Evolutionary conservation across 2,329 filamentous ascomycete genomes (phyloP), one percentile per base, ranked within the genome.

Genomic region (Aspergillus carbonarius): DNA sequence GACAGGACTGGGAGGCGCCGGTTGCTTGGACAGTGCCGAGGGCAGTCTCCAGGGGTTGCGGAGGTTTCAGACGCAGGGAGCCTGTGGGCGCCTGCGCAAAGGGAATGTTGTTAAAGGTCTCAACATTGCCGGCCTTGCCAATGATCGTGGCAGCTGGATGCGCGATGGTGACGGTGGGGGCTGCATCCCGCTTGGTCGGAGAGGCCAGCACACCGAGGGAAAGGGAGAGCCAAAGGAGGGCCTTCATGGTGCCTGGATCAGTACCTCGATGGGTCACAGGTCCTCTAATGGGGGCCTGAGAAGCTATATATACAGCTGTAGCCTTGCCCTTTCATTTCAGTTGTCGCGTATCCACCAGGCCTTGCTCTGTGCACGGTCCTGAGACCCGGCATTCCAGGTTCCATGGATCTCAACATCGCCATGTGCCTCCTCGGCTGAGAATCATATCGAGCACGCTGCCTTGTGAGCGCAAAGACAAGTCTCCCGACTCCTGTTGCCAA

Each of bases 101-200:
- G 3, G 90, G 90, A 57, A 95, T 91, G 20, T 87, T 89, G 56
- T 83, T 85, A 77, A 91, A 93, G 25, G 80, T 84, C 58, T 93
- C 90, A 18, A 91, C 81, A 2, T 71, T 49, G 2, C 72, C 69
- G 59, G 64, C 74, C 57, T 37, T 65, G 9, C 71, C 73, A 17
- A 72, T 70, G 34, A 90, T 75, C 4, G 82, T 88, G 37, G 84
- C 86, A 44, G 64, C 17, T 7, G 73, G 72, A 3, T 82, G 79
- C 1, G 81, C 73, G 35, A 86, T 81, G 15, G 79, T 74, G 50
- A 88, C 85, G 3, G 81, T 82, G 3, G 84, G 83, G 20, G 51
- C 51, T 44, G 71, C 73, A 34, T 68, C 73, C 62, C 79, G 79
- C 57, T 80, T 76, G 9, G 63, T 61, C 10, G 65, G 68, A 13